phyloP scores from a whole-genome alignment of 2,329 filamentous ascomycete genomes.

The Calycina herbarum region DNA sequence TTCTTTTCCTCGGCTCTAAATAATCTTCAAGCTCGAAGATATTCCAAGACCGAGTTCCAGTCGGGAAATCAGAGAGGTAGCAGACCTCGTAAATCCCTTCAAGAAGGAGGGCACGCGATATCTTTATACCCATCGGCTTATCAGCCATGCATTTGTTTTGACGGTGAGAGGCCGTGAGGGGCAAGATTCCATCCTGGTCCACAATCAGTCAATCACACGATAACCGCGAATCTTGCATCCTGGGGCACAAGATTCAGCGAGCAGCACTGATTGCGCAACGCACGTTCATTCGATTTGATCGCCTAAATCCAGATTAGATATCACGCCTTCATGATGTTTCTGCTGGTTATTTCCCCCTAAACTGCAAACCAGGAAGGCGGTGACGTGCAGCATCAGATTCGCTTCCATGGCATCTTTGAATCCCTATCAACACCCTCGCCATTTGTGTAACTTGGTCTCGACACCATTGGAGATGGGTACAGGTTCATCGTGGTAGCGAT shows the following conservation, averaged over 20 bases:
- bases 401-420: background rate
- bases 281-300: slow-evolving; percentile 1
- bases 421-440: background rate
- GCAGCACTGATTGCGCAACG: slow-evolving; percentile 4
- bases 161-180: background rate
- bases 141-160: slow-evolving; percentile 20
- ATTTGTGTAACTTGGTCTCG: background rate
- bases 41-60: background rate
- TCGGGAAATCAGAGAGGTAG: background rate
- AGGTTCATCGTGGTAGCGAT: no score
- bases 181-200: slow-evolving; percentile 1
- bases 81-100: background rate
- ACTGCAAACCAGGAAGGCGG: background rate
- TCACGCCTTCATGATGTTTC: background rate
- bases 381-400: background rate
- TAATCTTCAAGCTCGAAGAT: background rate
- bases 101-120: slow-evolving; percentile 17
- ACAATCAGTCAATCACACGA: slow-evolving; percentile 6
- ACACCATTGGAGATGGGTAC: background rate
- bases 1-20: background rate
- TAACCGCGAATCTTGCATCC: slow-evolving; percentile 1
- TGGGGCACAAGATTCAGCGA: slow-evolving; percentile 3
- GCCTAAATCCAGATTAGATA: background rate
- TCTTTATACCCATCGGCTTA: slow-evolving; percentile 28
- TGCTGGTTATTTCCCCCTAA: background rate